Evolutionary conservation across 2,329 filamentous ascomycete species (phyloP), one percentile per base, ranked within the genome.

Genomic region (Monilinia aucupariae): DNA sequence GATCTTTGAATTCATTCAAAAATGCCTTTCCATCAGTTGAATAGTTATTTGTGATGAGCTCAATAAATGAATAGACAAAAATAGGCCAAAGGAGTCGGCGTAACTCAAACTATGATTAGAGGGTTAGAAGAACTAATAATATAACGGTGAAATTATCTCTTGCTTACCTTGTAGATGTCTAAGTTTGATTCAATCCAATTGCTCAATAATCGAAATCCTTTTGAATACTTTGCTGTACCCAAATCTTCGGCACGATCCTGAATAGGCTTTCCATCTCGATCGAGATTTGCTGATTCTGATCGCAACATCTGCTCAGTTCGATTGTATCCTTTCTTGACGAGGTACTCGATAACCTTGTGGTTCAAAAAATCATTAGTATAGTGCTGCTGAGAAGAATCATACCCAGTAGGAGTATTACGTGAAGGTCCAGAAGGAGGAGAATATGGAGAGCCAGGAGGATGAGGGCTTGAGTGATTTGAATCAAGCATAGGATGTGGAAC

Each of bases 251-350:
- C 84, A 59, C 80, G 78, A 17, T 78, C 76, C 54, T 86, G 82
- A 41, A 93, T 83, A 2, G 91, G 90, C 64, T 89, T 85, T 10
- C 92, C 92, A 74, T 92, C 90, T 27, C 88, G 82, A 63, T 93
- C 90, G 49, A 94, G 82, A 69, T 92, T 87, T 30, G 90, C 87
- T 1, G 92, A 96, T 76, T 99, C 94, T 75, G 91, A 89, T 50
- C 94, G 86, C 60, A 99, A 90, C 74, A 94, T 90, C 25, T 93
- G 90, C 76, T 99, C 94, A 0, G 94, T 97, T 30, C 89, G 84
- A 61, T 87, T 92, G 76, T 97, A 99, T 0, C 94, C 94, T 69
- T 97, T 92, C 75, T 99, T 99, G 2, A 92, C 85, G 0, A 99
- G 81, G 75, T 99, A 99, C 71, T 99, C 94, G 10, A 96, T 92